A percentile compares a stretch with the other conserved stretches of the same genome.
These are phyloP conservation scores for Trichosporon ovoides DNA, from an alignment of 1,284 basidiomycete species.

Conservation along the genomic window DNA sequence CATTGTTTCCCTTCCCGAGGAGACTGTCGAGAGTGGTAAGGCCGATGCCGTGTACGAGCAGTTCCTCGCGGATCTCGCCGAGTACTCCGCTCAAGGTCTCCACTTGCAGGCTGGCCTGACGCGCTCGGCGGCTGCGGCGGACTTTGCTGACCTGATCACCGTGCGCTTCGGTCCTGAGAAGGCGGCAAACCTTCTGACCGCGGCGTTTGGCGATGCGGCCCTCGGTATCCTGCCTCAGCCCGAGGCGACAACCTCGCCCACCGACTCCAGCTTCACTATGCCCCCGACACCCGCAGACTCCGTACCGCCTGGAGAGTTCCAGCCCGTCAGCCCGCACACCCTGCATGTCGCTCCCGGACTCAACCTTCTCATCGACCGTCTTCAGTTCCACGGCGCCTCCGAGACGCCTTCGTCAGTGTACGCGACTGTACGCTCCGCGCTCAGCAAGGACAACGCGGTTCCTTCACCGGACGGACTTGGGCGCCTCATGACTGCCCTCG, in stretches of 20 bases:
- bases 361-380: conserved; percentile 23
- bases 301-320: conserved; percentile 7
- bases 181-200: conserved; percentile 19
- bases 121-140: conserved; percentile 42
- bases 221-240: conserved; percentile 21
- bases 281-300: conserved; percentile 13
- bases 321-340: conserved; percentile 15
- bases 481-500: conserved; percentile 63
- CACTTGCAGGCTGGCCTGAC: conserved; percentile 43
- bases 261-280: conserved; percentile 12
- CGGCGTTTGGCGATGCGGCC: conserved; percentile 24
- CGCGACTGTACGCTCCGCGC: conserved; percentile 11
- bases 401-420: conserved; percentile 16
- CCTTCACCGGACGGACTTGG: conserved; percentile 52
- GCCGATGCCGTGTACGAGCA: conserved; percentile 51
- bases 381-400: conserved; percentile 6
- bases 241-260: conserved; percentile 11
- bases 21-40: conserved; percentile 21
- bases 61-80: conserved; percentile 51
- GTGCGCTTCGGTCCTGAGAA: conserved; percentile 42
- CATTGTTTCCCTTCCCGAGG: conserved; percentile 5
- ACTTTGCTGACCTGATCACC: conserved; percentile 16
- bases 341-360: conserved; percentile 17
- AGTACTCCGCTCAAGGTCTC: conserved; percentile 1
- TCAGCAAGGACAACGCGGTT: conserved; percentile 23